Evolutionary conservation across 805 yeast species (phyloP).

Genomic region (Cyberlindnera nakhonratchasimensis): DNA sequence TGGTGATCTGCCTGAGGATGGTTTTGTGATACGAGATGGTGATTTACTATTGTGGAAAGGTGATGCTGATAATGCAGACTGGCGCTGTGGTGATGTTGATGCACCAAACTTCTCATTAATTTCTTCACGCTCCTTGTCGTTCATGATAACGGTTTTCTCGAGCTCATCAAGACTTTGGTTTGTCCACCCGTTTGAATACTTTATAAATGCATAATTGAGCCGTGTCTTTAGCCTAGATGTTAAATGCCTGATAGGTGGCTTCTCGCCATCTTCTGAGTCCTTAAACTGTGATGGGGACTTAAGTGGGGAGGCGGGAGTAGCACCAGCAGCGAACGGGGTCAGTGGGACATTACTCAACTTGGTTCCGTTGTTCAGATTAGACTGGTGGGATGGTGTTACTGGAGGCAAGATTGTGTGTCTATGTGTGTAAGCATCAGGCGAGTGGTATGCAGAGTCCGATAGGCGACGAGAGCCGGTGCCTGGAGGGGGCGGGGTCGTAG

Average conservation of each 20-base stretch:
- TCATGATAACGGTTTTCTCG: conserved; percentile 20
- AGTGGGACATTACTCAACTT: conserved; percentile 25
- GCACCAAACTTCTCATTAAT: conserved; percentile 7
- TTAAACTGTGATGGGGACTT: conserved; percentile 25
- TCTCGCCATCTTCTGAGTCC: conserved; percentile 26
- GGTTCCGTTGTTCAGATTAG: not conserved
- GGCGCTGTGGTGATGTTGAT: conserved; percentile 2
- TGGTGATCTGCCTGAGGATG: conserved; percentile 11
- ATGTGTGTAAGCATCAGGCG: conserved; percentile 22
- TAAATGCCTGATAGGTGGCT: conserved; percentile 38
- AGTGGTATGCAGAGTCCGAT: conserved; percentile 10
- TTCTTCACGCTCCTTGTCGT: conserved; percentile 8
- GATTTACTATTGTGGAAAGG: conserved; percentile 7
- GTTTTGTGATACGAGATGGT: conserved; percentile 16
- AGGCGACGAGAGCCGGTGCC: not conserved
- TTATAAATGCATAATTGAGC: conserved; percentile 39
- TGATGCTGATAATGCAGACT: conserved; percentile 3
- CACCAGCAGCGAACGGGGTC: conserved; percentile 18
- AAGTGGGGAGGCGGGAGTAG: conserved; percentile 19
- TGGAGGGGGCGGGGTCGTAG: conserved; percentile 27
- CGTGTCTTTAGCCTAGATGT: conserved; percentile 39
- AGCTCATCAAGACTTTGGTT: conserved; percentile 29
- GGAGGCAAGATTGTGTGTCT: conserved; percentile 19
- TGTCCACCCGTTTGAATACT: conserved; percentile 33
- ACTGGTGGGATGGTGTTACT: conserved; percentile 18